Percentiles rank a stretch among this genome's conserved stretches.
Conservation (phyloP, 2,329 filamentous ascomycete species). For the Diaporthe vaccinii region DNA sequence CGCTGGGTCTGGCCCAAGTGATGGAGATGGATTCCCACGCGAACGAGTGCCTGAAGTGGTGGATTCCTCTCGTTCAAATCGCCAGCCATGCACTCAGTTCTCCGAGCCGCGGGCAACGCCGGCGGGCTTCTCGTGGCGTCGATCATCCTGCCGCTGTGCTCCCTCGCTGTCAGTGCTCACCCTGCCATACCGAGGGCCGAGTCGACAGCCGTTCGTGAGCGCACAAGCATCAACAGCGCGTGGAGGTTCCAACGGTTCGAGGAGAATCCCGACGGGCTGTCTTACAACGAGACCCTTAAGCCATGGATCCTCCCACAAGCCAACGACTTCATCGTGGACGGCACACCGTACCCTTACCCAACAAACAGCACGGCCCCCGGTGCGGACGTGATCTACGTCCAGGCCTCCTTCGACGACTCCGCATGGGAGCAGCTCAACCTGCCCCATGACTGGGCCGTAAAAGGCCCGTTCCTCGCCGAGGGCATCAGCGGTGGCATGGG, state of each 20-base stretch:
- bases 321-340: conserved; percentile 26
- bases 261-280: conserved; percentile 17
- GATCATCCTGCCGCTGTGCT: background rate
- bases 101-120: background rate
- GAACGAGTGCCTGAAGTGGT: conserved; percentile 10
- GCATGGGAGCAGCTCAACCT: conserved; percentile 57
- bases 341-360: background rate
- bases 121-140: conserved; percentile 20
- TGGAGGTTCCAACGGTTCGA: conserved; percentile 28
- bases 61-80: background rate
- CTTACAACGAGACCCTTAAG: conserved; percentile 19
- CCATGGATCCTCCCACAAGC: conserved; percentile 32
- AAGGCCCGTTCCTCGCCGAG: conserved; percentile 57
- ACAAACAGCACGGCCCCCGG: conserved; percentile 9
- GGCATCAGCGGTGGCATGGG: conserved; percentile 56
- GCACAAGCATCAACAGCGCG: conserved; percentile 26
- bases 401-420: conserved; percentile 50
- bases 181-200: conserved; percentile 9
- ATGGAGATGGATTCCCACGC: background rate
- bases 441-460: conserved; percentile 65
- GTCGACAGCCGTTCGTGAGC: conserved; percentile 24
- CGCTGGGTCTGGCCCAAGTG: background rate
- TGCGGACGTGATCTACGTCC: conserved; percentile 7
- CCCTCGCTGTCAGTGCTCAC: conserved; percentile 4
- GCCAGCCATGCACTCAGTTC: conserved; percentile 15